Percentiles rank a stretch among this genome's conserved stretches.
phyloP scores from a whole-genome alignment of 148 eudicot genomes.

The Arbutus unedo region DNA sequence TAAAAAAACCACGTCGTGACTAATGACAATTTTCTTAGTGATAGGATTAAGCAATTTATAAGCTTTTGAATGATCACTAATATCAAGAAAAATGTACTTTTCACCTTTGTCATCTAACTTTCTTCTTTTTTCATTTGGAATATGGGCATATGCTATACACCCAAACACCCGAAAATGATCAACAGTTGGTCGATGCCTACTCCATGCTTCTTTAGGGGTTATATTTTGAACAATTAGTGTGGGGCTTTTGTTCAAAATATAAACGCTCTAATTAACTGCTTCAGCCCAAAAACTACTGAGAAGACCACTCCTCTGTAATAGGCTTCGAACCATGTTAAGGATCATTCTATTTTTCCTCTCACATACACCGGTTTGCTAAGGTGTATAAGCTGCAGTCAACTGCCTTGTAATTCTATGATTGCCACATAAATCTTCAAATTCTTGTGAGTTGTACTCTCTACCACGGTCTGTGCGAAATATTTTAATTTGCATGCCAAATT shows the following conservation, averaged over 20 bases:
- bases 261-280: neutral
- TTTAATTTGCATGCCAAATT: neutral
- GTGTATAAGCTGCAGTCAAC: neutral
- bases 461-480: neutral
- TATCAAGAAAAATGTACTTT: neutral
- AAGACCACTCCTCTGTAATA: neutral
- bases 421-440: neutral
- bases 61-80: constrained; percentile 4
- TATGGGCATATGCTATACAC: neutral
- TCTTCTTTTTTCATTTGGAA: neutral
- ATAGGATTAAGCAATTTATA: neutral
- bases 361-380: neutral
- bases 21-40: neutral
- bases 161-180: neutral
- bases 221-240: neutral
- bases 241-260: neutral
- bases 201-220: neutral
- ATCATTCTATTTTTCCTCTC: neutral
- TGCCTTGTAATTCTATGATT: neutral
- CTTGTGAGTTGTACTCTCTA: constrained; percentile 2
- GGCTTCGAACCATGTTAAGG: neutral
- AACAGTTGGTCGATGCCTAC: neutral
- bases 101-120: neutral
- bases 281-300: neutral
- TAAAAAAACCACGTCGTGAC: neutral